Percentiles rank a stretch among this genome's conserved stretches.
Evolutionary conservation across 2,329 filamentous ascomycete genomes (phyloP).

Genomic region (Colletotrichum lentis): DNA sequence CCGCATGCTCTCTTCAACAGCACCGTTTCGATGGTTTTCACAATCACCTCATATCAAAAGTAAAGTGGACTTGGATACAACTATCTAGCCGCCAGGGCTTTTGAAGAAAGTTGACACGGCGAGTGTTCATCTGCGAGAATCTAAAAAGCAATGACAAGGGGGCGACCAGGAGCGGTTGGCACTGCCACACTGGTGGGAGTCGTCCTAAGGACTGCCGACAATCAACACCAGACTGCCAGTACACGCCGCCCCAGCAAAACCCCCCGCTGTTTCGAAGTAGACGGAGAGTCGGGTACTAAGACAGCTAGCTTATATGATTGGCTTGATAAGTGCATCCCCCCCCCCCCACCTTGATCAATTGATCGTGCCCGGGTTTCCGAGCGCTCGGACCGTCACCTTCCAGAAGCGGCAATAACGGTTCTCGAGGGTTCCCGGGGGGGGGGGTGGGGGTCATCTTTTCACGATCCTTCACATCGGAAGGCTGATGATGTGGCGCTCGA

Average conservation of each 20-base stretch:
- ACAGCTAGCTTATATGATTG: background rate
- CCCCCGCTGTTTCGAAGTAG: background rate
- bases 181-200: background rate
- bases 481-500: no score
- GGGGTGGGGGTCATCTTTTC: background rate
- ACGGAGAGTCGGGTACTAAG: background rate
- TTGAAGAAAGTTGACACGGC: no score
- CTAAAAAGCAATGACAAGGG: no score
- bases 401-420: conserved; percentile 17
- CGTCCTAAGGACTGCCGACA: background rate
- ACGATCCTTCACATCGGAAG: background rate
- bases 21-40: no score
- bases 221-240: background rate
- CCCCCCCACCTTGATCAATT: background rate
- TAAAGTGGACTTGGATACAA: no score
- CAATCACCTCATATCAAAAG: no score
- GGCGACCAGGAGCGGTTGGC: background rate
- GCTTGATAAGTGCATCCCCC: background rate
- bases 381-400: conserved; percentile 25
- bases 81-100: no score
- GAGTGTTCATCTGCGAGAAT: no score
- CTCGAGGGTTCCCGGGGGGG: background rate
- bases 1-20: no score
- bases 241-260: background rate
- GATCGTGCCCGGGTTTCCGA: conserved; percentile 10